Percentiles rank a stretch among this genome's conserved stretches.
These are phyloP conservation scores for Myxozyma neglecta DNA, from an alignment of 805 yeast species.

Conservation along the genomic window DNA sequence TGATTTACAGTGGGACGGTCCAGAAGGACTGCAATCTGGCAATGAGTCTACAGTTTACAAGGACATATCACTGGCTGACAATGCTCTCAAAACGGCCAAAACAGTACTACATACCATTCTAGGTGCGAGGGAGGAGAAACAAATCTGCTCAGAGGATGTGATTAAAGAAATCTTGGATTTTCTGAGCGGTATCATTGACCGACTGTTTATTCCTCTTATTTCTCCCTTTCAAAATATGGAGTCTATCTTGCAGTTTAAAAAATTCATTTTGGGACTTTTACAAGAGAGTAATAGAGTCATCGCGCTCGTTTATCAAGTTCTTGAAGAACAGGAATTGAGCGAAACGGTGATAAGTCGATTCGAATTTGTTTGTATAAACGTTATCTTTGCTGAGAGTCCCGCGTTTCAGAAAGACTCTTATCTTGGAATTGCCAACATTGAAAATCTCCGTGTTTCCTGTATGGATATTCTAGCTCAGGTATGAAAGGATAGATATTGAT, in stretches of 20 bases:
- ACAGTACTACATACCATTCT: conserved; percentile 21
- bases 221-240: conserved; percentile 16
- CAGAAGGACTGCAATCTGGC: neutral
- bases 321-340: conserved; percentile 38
- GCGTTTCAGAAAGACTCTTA: conserved; percentile 35
- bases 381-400: conserved; percentile 46
- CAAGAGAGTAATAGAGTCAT: conserved; percentile 23
- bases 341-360: conserved; percentile 59
- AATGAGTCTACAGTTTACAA: neutral
- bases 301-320: conserved; percentile 4
- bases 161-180: conserved; percentile 22
- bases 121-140: conserved; percentile 22
- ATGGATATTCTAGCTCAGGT: conserved; percentile 32
- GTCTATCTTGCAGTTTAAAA: conserved; percentile 1
- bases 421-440: conserved; percentile 34
- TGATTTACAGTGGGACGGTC: conserved; percentile 13
- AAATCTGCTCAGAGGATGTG: conserved; percentile 27
- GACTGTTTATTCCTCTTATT: conserved; percentile 14
- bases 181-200: conserved; percentile 11
- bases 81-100: conserved; percentile 22
- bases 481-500: neutral
- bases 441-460: conserved; percentile 37
- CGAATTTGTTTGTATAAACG: conserved; percentile 51
- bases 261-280: conserved; percentile 11
- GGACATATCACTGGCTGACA: conserved; percentile 8